phyloP scores from a whole-genome alignment of 257 asterid genomes.

The Lycium barbarum region DNA sequence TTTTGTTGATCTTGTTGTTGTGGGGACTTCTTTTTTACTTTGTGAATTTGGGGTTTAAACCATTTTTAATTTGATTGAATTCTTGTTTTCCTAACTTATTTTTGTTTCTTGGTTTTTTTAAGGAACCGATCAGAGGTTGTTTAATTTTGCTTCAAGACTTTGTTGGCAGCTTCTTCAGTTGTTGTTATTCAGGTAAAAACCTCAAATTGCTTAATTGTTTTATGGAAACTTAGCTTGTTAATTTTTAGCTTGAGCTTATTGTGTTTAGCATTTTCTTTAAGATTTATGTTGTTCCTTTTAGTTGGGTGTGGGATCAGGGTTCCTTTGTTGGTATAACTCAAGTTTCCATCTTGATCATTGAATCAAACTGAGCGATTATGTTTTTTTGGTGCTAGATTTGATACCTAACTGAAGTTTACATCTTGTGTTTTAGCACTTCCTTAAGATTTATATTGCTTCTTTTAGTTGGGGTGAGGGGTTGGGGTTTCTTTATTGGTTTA shows the following conservation, averaged over 20 bases:
- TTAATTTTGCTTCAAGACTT: neutral
- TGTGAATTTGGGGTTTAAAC: neutral
- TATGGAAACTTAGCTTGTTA: neutral
- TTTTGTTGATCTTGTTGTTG: neutral
- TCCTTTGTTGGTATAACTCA: too few species aligned
- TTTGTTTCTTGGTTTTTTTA: neutral
- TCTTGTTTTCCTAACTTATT: neutral
- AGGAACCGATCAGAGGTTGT: constrained; percentile 11
- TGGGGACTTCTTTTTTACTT: neutral
- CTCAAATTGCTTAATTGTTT: neutral
- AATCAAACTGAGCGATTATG: too few species aligned
- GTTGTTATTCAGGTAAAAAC: constrained; percentile 20
- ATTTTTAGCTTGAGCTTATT: neutral
- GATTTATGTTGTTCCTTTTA: too few species aligned
- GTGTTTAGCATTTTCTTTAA: neutral
- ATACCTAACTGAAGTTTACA: too few species aligned
- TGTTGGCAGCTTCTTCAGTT: neutral
- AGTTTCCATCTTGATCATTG: too few species aligned
- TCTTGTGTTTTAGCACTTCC: neutral
- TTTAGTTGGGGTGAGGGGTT: too few species aligned
- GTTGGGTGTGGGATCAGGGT: too few species aligned
- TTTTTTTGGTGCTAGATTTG: too few species aligned
- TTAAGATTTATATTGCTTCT: neutral
- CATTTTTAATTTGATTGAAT: neutral
- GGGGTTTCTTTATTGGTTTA: neutral